These are phyloP conservation scores for Trichoderma virens DNA, from an alignment of 495 filamentous ascomycete species.

Conservation along the genomic window DNA sequence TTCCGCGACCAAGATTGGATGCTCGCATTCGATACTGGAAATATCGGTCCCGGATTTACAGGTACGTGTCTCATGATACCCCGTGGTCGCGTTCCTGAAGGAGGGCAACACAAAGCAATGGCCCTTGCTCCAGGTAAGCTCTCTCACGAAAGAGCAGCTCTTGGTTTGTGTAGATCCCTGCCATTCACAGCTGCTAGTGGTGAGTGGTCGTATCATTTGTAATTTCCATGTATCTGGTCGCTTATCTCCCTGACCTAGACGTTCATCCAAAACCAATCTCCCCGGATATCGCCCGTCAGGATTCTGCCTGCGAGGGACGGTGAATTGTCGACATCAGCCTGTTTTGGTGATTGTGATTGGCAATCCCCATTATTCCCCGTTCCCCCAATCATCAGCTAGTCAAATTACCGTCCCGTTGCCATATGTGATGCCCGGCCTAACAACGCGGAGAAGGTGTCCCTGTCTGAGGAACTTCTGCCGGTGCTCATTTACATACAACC, in stretches of 20 bases:
- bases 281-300: slow-evolving; percentile 3
- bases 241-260: neutral
- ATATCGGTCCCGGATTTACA: too few species aligned
- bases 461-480: neutral
- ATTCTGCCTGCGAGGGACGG: neutral
- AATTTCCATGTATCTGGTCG: slow-evolving; percentile 6
- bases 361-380: neutral
- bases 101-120: neutral
- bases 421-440: neutral
- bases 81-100: neutral
- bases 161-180: neutral
- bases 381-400: neutral
- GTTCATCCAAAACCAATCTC: neutral
- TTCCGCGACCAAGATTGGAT: neutral
- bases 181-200: neutral
- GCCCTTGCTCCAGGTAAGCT: neutral
- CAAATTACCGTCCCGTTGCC: neutral
- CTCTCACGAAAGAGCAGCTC: neutral
- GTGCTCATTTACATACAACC: neutral
- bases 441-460: neutral
- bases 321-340: neutral
- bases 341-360: neutral
- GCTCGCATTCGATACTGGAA: neutral
- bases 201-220: neutral
- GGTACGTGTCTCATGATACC: too few species aligned